A percentile compares a stretch with the other conserved stretches of the same genome.
These are phyloP conservation scores for Melampsora medusae DNA, from an alignment of 1,284 basidiomycete species.

Conservation along the genomic window DNA sequence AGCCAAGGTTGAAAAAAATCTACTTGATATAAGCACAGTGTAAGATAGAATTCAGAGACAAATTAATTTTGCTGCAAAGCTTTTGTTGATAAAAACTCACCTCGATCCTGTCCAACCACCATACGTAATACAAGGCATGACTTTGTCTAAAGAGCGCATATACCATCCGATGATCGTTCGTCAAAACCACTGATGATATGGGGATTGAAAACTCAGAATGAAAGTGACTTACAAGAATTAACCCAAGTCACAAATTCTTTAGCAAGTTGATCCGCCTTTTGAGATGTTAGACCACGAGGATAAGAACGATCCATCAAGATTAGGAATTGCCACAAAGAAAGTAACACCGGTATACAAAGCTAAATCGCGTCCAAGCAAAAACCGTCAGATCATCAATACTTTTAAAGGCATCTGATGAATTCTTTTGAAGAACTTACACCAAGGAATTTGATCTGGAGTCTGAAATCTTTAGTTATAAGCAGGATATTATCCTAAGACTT, in stretches of 20 bases:
- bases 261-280: slow-evolving; percentile 10
- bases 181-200: too few relatives aligned
- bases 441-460: slow-evolving; percentile 29
- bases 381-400: background rate
- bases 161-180: background rate
- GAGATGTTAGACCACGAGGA: background rate
- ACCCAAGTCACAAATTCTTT: slow-evolving; percentile 19
- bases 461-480: slow-evolving; percentile 24
- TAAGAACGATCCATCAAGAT: slow-evolving; percentile 3
- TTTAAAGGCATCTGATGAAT: background rate
- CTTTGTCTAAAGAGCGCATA: slow-evolving; percentile 10
- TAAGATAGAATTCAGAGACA: too few relatives aligned
- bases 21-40: too few relatives aligned
- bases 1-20: slow-evolving; percentile 26
- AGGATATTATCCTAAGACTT: slow-evolving; percentile 36
- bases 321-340: background rate
- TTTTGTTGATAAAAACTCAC: slow-evolving; percentile 3
- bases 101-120: slow-evolving; percentile 42
- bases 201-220: background rate
- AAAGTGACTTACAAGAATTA: background rate
- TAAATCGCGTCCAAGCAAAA: too few relatives aligned
- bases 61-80: too few relatives aligned
- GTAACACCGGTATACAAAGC: background rate
- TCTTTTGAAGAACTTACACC: slow-evolving; percentile 9
- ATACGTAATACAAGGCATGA: slow-evolving; percentile 11